Evolutionary conservation across 257 asterid genomes (phyloP).

Genomic region (Voacanga thouarsii): DNA sequence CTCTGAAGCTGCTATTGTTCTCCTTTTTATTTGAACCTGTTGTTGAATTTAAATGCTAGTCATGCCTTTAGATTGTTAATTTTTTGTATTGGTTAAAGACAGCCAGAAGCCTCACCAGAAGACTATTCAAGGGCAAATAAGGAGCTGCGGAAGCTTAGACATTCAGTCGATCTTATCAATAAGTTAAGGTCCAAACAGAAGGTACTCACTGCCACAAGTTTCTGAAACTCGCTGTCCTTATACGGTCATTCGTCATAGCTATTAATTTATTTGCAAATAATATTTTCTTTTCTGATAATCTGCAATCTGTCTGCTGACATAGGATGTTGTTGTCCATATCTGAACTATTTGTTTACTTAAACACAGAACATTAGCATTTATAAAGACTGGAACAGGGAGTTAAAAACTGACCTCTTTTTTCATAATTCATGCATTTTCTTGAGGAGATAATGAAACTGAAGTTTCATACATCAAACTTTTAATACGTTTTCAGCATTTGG

Average conservation of each 20-base stretch:
- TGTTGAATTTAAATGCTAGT: not conserved
- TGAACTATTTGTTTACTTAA: not conserved
- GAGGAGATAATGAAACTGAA: not conserved
- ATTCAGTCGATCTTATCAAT: conserved; percentile 49
- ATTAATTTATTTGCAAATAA: not conserved
- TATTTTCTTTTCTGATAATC: not conserved
- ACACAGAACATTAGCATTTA: not conserved
- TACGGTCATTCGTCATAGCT: not conserved
- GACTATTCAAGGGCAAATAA: conserved; percentile 76
- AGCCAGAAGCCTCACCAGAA: conserved; percentile 74
- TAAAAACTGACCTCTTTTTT: not conserved
- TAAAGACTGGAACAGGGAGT: not conserved
- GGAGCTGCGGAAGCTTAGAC: conserved; percentile 76
- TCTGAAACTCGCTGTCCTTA: not conserved
- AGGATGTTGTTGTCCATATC: not conserved
- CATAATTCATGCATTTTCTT: not conserved
- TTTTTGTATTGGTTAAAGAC: conserved; percentile 35
- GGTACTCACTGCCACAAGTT: conserved; percentile 35
- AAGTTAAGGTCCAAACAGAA: conserved; percentile 65
- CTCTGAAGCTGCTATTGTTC: not conserved
- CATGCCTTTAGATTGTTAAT: conserved; percentile 8
- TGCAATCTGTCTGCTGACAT: too few species aligned
- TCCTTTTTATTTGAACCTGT: not conserved
- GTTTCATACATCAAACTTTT: not conserved
- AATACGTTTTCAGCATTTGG: not conserved